Base-by-base conservation (phyloP, 192 early-diverging fungal species). In the Coemansia sp. region DNA sequence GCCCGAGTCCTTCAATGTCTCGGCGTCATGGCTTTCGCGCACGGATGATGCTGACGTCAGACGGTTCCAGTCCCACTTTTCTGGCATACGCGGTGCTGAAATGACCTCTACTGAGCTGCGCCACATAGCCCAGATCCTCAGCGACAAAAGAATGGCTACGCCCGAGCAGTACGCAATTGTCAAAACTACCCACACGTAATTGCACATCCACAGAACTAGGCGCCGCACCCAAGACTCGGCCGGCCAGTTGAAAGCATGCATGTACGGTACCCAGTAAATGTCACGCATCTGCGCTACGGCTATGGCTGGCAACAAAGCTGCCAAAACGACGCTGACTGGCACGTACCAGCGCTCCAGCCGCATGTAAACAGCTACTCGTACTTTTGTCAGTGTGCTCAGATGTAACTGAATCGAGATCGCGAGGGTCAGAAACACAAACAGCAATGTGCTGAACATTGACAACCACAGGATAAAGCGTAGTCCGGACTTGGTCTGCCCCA, bases 51-150 rank as follows among this genome's bases (percentile, higher is more conserved):
- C 57, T 18, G 57, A 52, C 20, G 72, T 74, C 11, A 78, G 66
- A 0, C 66, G 47, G 66, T 41, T 52, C 80, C 80, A 83, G 72
- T 78, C 75, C 80, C 80, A 83, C 22, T 78, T 83, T 22, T 83
- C 80, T 11, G 80, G 80, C 80, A 72, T 57, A 0, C 75, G 49
- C 0, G 75, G 80, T 12, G 53, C 71, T 18, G 68, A 44, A 1
- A 74, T 55, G 1, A 78, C 66, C 24, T 83, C 69, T 46, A 74
- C 68, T 15, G 80, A 78, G 64, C 67, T 66, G 5, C 67, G 65
- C 80, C 80, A 83, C 80, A 83, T 77, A 0, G 53, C n/a, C 57
- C 64, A 64, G n/a, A 83, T 74, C 13, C 74, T 57, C 57, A 83
- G 24, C 8, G 72, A 65, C 55, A 83, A 60, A 13, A 68, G 22